Evolutionary conservation across 345 rosid species (phyloP), one percentile per base, ranked within the genome.

Genomic region (Brassica rapa): DNA sequence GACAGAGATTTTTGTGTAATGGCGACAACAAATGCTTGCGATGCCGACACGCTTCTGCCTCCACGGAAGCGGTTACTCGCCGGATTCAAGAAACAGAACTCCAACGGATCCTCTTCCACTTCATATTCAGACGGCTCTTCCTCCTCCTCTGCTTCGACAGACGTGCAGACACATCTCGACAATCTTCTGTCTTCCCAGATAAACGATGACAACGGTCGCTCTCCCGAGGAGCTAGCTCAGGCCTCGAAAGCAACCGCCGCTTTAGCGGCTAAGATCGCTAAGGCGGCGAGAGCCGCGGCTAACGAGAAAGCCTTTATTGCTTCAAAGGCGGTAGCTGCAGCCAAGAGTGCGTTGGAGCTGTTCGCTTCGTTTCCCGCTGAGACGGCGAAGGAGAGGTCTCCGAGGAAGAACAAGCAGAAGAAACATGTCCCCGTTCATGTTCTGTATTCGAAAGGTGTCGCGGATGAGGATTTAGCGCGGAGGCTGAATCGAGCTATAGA

Each of bases 51-150:
- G 57, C 98, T 89, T 56, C 76, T 95, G 72, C 99, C 99, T 74
- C 99, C 99, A 6, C 85, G 98, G 57, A 95, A 95, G 73, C 93
- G 99, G 16, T 85, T 93, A 67, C 97, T 95, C 49, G 97, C 99
- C 1, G 98, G 96, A 83, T 86, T 84, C 81, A 95, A 93, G 92
- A 93, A 90, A 80, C 94, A 88, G 85, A 90, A 76, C 79, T 86
- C 86, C 0, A 86, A 86, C 69, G 85, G 83, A 0, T 79, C 91
- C 0, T 82, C 86, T 3, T 77, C 89, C 0, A 70, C 86, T 3
- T 70, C 76, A 4, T 76, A 75, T 43, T 62, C 85, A 15, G 61
- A 71, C 0, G 80, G 81, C 0, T 41, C n/a, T n/a, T n/a, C 49
- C 11, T 68, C 83, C 37, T 76, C 82, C 74, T 81, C 85, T 43